phyloP scores from a whole-genome alignment of 2,329 filamentous ascomycete genomes.

The Venturia nashicola region DNA sequence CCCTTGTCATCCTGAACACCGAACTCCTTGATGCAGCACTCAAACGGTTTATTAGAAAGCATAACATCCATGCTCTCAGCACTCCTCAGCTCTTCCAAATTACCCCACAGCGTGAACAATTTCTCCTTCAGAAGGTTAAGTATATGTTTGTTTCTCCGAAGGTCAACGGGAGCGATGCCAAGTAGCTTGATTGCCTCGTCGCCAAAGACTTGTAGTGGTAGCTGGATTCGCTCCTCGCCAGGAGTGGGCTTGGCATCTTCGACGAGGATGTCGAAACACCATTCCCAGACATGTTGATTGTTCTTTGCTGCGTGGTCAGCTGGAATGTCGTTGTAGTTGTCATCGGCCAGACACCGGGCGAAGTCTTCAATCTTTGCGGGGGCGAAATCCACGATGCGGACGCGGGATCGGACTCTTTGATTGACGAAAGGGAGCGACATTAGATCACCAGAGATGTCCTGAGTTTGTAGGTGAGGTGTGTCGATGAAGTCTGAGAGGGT shows the following conservation, averaged over 20 bases:
- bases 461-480: slow-evolving; percentile 32
- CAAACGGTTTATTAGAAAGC: slow-evolving; percentile 30
- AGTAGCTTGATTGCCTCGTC: slow-evolving; percentile 44
- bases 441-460: slow-evolving; percentile 30
- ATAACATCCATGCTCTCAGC: slow-evolving; percentile 15
- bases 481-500: slow-evolving; percentile 38
- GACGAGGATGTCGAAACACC: slow-evolving; percentile 69
- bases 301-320: slow-evolving; percentile 24
- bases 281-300: slow-evolving; percentile 51
- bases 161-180: slow-evolving; percentile 37
- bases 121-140: slow-evolving; percentile 44
- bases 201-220: slow-evolving; percentile 49
- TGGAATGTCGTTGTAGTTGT: slow-evolving; percentile 31
- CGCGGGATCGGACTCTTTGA: slow-evolving; percentile 53
- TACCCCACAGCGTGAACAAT: slow-evolving; percentile 73
- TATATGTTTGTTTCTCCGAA: slow-evolving; percentile 27
- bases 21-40: slow-evolving; percentile 32
- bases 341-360: slow-evolving; percentile 32
- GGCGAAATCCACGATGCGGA: slow-evolving; percentile 73
- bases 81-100: slow-evolving; percentile 60
- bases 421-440: slow-evolving; percentile 60
- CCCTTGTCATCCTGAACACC: slow-evolving; percentile 19
- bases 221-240: slow-evolving; percentile 16
- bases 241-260: slow-evolving; percentile 46
- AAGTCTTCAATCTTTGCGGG: slow-evolving; percentile 64